A percentile compares a stretch with the other conserved stretches of the same genome.
phyloP scores from a whole-genome alignment of 306 rosid genomes.

The Quercus bicolor region DNA sequence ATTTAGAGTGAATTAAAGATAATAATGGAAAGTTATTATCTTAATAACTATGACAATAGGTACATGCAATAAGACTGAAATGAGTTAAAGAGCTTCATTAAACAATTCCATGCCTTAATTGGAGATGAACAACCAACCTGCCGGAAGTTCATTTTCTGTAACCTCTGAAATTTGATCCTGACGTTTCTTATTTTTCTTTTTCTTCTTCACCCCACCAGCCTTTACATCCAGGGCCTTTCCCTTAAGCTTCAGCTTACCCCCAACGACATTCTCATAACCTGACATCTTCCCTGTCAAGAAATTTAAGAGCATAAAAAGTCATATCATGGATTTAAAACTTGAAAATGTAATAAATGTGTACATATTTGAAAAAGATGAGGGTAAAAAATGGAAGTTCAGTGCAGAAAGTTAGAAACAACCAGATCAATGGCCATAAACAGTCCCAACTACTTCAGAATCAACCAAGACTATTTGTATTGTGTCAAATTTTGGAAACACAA shows the following conservation, averaged over 20 bases:
- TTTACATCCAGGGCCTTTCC: constrained; percentile 98
- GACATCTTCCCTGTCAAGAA: constrained; percentile 53
- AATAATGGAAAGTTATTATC: background rate
- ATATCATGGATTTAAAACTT: background rate
- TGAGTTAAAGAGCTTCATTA: too few relatives aligned
- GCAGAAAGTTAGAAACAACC: too few relatives aligned
- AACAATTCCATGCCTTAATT: background rate
- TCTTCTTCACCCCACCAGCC: constrained; percentile 87
- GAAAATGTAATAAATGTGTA: background rate
- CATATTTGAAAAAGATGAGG: too few relatives aligned
- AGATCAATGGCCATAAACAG: too few relatives aligned
- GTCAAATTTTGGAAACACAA: too few relatives aligned
- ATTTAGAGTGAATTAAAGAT: background rate
- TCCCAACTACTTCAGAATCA: too few relatives aligned
- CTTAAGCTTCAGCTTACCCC: constrained; percentile 92
- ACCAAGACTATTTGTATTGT: too few relatives aligned
- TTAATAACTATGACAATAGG: background rate
- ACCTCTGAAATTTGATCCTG: constrained; percentile 47
- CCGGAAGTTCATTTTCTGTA: constrained; percentile 46
- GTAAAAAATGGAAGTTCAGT: too few relatives aligned
- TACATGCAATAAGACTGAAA: background rate
- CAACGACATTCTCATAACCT: constrained; percentile 73
- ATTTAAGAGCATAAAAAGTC: too few relatives aligned
- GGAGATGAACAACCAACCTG: constrained; percentile 42
- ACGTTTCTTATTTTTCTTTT: constrained; percentile 67